Evolutionary conservation across 371 early-diverging fungal species (phyloP), one percentile per base, ranked within the genome.

Genomic region (Mucor indicus): DNA sequence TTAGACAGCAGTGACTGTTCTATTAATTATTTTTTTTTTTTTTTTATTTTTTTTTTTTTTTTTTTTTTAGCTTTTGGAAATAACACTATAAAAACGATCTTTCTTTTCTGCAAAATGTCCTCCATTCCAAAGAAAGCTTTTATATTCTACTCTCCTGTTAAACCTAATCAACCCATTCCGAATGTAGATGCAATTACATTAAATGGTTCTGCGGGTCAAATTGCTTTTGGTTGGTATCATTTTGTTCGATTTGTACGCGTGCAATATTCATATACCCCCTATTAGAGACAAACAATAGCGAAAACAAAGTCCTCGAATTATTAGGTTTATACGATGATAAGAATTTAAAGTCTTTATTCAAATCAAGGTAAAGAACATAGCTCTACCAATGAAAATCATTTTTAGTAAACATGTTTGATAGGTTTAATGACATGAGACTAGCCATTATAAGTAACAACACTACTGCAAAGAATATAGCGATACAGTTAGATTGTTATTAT

Each of bases 21-120:
- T 92, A 70, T 64, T 93, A 87, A 94, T 41, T 67, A 49, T 20
- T 73, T 59, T 47, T 79, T 75, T 46, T 79, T 75, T 55, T 92
- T 90, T 68, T 95, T 94, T 69, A 22, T 7, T 33, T 33, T 33
- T 33, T 33, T 9, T 13, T 27, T 16, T 27, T 16, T 27, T 27
- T 13, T 41, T 16, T 8, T 29, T 6, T 12, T 6, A 13, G 7
- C 5, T 19, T 38, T 4, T 38, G 12, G n/a, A n/a, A 36, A 36
- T 12, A 36, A 36, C 8, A n/a, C n/a, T n/a, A n/a, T n/a, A n/a
- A n/a, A n/a, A n/a, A n/a, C n/a, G n/a, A n/a, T 73, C 1, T 60
- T 56, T 9, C 79, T 76, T 21, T 73, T 70, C 2, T 79, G 72
- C 49, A 83, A 78, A 40, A 50, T 31, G 33, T 10, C 16, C 11